Conservation (phyloP, 371 early-diverging fungal genomes). For the Synchytrium microbalum region DNA sequence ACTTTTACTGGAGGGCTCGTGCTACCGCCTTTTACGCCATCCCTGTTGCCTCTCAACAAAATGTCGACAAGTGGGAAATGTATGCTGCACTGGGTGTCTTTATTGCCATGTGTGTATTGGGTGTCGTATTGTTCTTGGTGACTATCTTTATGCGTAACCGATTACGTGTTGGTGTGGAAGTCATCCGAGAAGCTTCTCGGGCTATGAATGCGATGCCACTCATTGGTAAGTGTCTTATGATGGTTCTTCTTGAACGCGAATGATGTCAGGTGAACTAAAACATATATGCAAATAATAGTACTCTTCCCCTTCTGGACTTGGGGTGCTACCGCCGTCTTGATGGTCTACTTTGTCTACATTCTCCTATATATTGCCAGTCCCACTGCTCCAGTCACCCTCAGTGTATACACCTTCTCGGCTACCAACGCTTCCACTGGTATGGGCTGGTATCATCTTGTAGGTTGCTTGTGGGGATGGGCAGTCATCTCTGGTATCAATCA, state of each 20-base stretch:
- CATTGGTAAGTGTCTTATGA: constrained; percentile 19
- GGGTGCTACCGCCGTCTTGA: constrained; percentile 15
- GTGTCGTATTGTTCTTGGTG: constrained; percentile 18
- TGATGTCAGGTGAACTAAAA: constrained; percentile 1
- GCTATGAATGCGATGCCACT: constrained; percentile 30
- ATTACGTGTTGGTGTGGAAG: constrained; percentile 34
- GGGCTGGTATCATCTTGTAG: constrained; percentile 32
- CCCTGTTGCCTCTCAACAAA: neutral
- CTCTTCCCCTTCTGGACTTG: constrained; percentile 24
- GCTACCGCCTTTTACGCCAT: neutral
- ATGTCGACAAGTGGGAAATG: neutral
- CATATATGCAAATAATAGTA: constrained; percentile 6
- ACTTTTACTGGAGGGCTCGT: constrained; percentile 22
- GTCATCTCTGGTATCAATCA: constrained; percentile 39
- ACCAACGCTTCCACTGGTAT: constrained; percentile 10
- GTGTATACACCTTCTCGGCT: neutral
- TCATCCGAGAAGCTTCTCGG: constrained; percentile 30
- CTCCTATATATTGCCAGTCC: constrained; percentile 22
- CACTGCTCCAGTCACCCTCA: constrained; percentile 1
- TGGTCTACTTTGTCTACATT: constrained; percentile 25
- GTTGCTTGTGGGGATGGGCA: constrained; percentile 39
- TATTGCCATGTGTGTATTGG: constrained; percentile 11
- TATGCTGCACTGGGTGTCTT: neutral
- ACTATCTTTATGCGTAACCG: constrained; percentile 25
- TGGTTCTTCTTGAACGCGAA: too few relatives aligned